Evolutionary conservation across 148 eudicot species (phyloP).

Genomic region (Suaeda aralocaspica): DNA sequence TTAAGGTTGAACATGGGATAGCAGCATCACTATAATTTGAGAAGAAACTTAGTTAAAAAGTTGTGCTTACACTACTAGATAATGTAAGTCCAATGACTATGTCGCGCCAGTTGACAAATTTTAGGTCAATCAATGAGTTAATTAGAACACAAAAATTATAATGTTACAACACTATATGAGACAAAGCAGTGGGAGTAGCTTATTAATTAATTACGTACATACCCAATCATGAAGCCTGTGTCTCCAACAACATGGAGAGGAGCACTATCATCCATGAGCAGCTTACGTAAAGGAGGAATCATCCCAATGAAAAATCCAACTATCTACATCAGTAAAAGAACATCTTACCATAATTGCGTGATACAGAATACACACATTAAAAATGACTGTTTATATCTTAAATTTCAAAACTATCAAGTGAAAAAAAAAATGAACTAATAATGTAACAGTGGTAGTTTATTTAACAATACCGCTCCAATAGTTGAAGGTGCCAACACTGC

Average conservation of each 20-base stretch:
- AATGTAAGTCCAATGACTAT: too few relatives aligned
- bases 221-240: slow-evolving; percentile 30
- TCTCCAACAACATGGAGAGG: slow-evolving; percentile 30
- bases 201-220: too few relatives aligned
- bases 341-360: too few relatives aligned
- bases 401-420: too few relatives aligned
- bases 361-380: too few relatives aligned
- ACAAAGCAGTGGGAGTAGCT: too few relatives aligned
- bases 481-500: slow-evolving; percentile 39
- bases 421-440: too few relatives aligned
- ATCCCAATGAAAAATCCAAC: slow-evolving; percentile 27
- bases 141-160: neutral
- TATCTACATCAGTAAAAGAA: slow-evolving; percentile 11
- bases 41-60: neutral
- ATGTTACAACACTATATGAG: too few relatives aligned
- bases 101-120: too few relatives aligned
- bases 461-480: slow-evolving; percentile 32
- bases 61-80: neutral
- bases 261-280: slow-evolving; percentile 26
- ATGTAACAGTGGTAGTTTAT: neutral
- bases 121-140: too few relatives aligned
- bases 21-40: slow-evolving; percentile 61
- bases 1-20: slow-evolving; percentile 59
- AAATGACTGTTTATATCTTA: too few relatives aligned
- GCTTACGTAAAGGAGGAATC: slow-evolving; percentile 19